These are phyloP conservation scores for Cercospora sojina DNA, from an alignment of 2,329 filamentous ascomycete genomes.

Conservation along the genomic window DNA sequence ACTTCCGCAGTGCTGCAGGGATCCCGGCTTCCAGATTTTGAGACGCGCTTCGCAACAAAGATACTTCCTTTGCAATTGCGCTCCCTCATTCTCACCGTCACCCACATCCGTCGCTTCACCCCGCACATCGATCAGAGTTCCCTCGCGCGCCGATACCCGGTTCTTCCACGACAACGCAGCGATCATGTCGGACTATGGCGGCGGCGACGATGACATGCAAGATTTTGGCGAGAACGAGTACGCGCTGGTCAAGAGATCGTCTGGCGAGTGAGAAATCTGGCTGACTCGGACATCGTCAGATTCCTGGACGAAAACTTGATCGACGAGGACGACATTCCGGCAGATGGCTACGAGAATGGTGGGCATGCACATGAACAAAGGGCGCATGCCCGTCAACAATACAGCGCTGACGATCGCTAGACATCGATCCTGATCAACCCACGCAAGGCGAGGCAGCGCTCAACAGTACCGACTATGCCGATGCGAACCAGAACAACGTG, in stretches of 20 bases:
- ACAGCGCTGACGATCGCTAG: slow-evolving; percentile 26
- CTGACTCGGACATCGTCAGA: slow-evolving; percentile 25
- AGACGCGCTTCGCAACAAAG: neutral
- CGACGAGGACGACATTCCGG: slow-evolving; percentile 55
- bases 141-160: neutral
- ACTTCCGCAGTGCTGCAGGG: neutral
- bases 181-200: slow-evolving; percentile 49
- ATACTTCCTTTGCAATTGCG: neutral
- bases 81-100: neutral
- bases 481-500: slow-evolving; percentile 41
- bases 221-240: slow-evolving; percentile 39
- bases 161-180: neutral
- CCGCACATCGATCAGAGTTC: neutral
- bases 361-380: neutral
- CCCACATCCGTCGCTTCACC: neutral
- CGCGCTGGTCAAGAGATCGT: neutral
- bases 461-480: slow-evolving; percentile 37
- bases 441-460: slow-evolving; percentile 16
- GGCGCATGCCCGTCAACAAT: neutral
- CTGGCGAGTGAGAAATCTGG: neutral
- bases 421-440: slow-evolving; percentile 24
- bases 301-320: slow-evolving; percentile 41
- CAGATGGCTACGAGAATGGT: slow-evolving; percentile 51
- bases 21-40: neutral
- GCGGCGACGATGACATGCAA: slow-evolving; percentile 41